Evolutionary conservation across 2,329 filamentous ascomycete species (phyloP).

Genomic region (Fusarium sp.): DNA sequence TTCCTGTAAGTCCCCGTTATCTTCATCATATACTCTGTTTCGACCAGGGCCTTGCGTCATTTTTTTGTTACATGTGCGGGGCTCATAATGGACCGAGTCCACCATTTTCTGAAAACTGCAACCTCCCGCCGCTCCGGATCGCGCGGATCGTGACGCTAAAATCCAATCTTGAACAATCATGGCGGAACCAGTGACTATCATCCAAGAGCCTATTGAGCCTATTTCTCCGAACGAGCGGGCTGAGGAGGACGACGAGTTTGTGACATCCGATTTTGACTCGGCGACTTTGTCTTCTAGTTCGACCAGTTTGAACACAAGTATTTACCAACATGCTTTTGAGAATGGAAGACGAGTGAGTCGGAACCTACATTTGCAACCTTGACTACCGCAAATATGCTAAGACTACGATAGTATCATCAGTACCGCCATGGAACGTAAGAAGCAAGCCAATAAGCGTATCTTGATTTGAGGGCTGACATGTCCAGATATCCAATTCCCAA

Average conservation of each 20-base stretch:
- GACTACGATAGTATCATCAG: slow-evolving; percentile 32
- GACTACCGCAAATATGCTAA: slow-evolving; percentile 4
- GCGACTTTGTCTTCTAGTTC: slow-evolving; percentile 32
- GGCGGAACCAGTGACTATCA: slow-evolving; percentile 5
- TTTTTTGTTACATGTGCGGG: slow-evolving; percentile 20
- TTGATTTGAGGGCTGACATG: slow-evolving; percentile 23
- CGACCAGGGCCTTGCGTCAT: slow-evolving; percentile 18
- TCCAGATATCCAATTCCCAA: slow-evolving; percentile 46
- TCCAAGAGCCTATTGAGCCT: slow-evolving; percentile 25
- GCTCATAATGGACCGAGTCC: not conserved
- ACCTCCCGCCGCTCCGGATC: not conserved
- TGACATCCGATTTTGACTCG: slow-evolving; percentile 39
- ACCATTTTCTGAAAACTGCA: not conserved
- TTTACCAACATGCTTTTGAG: slow-evolving; percentile 45
- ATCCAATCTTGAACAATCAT: not conserved
- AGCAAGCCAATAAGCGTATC: accelerated
- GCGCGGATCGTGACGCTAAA: not conserved
- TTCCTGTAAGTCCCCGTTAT: not conserved
- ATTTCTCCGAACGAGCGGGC: slow-evolving; percentile 9
- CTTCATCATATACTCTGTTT: not conserved
- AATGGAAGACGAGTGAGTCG: slow-evolving; percentile 43
- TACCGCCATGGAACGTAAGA: slow-evolving; percentile 44
- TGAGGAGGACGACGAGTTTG: slow-evolving; percentile 40
- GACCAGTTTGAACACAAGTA: slow-evolving; percentile 41
- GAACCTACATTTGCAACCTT: accelerated